These are phyloP conservation scores for Urochloa ruziziensis DNA, from an alignment of 176 grass and related monocot species.

Conservation along the genomic window DNA sequence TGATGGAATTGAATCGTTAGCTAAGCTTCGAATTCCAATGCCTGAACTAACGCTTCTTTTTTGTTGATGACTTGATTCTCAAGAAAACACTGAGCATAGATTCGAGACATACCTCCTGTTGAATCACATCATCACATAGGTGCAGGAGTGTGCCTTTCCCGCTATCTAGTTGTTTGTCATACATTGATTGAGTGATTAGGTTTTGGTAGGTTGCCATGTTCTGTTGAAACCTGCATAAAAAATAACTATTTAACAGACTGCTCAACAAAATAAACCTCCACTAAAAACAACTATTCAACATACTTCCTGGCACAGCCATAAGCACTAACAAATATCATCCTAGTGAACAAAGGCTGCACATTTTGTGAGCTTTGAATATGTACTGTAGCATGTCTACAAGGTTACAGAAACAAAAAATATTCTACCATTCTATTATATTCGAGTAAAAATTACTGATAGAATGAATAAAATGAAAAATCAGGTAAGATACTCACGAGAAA, in stretches of 20 bases:
- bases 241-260: background rate
- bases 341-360: background rate
- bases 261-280: conserved; percentile 38
- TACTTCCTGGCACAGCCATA: background rate
- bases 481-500: conserved; percentile 76
- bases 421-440: conserved; percentile 4
- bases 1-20: conserved; percentile 22
- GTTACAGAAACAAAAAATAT: background rate
- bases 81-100: background rate
- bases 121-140: conserved; percentile 95
- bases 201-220: conserved; percentile 96
- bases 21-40: background rate
- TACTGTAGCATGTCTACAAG: background rate
- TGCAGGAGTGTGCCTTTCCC: conserved; percentile 94
- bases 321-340: background rate
- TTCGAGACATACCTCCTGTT: conserved; percentile 75
- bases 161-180: conserved; percentile 98
- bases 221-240: conserved; percentile 82
- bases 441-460: background rate
- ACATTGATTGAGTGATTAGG: conserved; percentile 97
- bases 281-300: background rate
- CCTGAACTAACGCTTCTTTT: background rate
- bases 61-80: background rate
- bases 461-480: background rate
- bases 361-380: background rate